These are phyloP conservation scores for Protea cynaroides DNA, from an alignment of 164 flowering plant species.

Conservation along the genomic window DNA sequence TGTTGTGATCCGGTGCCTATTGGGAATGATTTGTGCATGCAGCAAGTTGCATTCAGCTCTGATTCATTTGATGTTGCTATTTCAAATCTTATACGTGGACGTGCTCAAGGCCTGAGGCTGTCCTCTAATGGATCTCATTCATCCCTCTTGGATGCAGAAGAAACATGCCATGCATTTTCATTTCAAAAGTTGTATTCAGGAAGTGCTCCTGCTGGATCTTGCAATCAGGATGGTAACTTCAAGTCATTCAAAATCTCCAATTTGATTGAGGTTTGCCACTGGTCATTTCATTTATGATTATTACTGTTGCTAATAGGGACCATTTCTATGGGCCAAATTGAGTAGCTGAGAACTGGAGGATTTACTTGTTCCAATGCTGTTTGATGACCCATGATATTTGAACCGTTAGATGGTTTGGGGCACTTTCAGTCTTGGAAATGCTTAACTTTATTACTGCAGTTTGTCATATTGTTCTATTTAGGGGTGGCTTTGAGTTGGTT, in stretches of 20 bases:
- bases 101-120: constrained; percentile 23
- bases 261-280: constrained; percentile 25
- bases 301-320: neutral
- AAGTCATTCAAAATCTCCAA: constrained; percentile 23
- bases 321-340: neutral
- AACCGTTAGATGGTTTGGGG: too few relatives aligned
- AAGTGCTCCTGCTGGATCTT: constrained; percentile 18
- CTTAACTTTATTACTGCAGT: too few relatives aligned
- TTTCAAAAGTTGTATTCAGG: constrained; percentile 28
- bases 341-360: neutral
- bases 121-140: constrained; percentile 19
- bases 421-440: too few relatives aligned
- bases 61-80: constrained; percentile 59
- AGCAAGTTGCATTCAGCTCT: constrained; percentile 24
- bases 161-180: constrained; percentile 74
- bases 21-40: constrained; percentile 13
- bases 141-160: constrained; percentile 71
- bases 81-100: constrained; percentile 22
- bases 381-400: too few relatives aligned
- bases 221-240: constrained; percentile 20
- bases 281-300: neutral
- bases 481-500: too few relatives aligned
- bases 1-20: constrained; percentile 10
- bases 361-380: neutral
- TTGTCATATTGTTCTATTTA: too few relatives aligned